phyloP scores from a whole-genome alignment of 2,329 filamentous ascomycete genomes.

The Penicillium olsonii region DNA sequence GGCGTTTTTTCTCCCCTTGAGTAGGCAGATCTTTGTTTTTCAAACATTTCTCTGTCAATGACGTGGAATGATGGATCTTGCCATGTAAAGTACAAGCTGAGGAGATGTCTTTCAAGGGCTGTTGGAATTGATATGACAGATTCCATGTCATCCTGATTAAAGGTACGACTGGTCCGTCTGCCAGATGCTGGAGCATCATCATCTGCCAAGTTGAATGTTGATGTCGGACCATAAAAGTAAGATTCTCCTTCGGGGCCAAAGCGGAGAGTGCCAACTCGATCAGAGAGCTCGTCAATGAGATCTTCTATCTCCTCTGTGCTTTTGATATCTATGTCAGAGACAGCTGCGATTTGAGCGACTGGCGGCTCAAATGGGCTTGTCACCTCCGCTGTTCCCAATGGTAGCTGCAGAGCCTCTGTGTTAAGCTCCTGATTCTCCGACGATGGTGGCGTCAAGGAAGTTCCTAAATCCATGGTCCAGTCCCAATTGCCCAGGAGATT shows the following conservation, averaged over 20 bases:
- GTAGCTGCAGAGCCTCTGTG: neutral
- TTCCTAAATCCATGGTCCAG: neutral
- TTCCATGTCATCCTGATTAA: conserved; percentile 19
- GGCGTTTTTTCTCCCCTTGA: conserved; percentile 18
- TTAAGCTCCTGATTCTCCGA: neutral
- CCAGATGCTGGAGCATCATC: conserved; percentile 12
- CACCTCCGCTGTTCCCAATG: neutral
- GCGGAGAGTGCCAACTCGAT: conserved; percentile 35
- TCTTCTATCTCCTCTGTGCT: conserved; percentile 22
- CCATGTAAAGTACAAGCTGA: conserved; percentile 44
- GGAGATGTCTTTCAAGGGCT: conserved; percentile 37
- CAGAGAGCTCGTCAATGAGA: conserved; percentile 34
- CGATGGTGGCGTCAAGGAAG: neutral
- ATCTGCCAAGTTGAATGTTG: conserved; percentile 31
- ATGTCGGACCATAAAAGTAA: conserved; percentile 39
- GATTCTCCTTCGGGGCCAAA: conserved; percentile 33
- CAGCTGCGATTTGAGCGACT: conserved; percentile 3
- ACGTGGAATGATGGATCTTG: conserved; percentile 41
- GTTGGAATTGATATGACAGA: conserved; percentile 28
- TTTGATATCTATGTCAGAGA: conserved; percentile 1
- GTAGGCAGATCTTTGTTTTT: conserved; percentile 18
- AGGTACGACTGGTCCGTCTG: conserved; percentile 1
- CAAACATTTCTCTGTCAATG: conserved; percentile 34
- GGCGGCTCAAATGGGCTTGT: neutral
- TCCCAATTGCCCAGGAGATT: neutral